Evolutionary conservation across 345 rosid genomes (phyloP), one percentile per base, ranked within the genome.

Genomic region (Odontarrhena argentea): DNA sequence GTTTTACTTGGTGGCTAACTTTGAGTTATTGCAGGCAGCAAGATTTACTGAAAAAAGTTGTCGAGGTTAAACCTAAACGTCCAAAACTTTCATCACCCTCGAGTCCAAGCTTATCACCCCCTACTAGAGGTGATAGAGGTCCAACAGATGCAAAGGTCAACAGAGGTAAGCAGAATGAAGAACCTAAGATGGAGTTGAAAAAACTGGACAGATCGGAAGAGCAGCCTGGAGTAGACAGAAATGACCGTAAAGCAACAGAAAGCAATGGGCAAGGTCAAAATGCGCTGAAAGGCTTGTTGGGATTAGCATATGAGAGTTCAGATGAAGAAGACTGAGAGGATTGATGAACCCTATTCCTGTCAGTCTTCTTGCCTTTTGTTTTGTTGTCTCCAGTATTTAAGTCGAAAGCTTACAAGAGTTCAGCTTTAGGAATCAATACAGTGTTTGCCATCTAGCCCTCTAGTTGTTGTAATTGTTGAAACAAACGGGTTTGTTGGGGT

Each of bases 261-360:
- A 53, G 37, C 71, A 58, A 60, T 58, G 67, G 38, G 5, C 63
- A 78, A 56, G 75, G 41, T 35, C 81, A 80, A 70, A 80, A 80
- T 40, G 69, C 85, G 49, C 78, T 77, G 15, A 83, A 80, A 80
- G 78, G 87, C 74, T 76, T 93, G 75, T 69, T 90, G 65, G 98
- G 97, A 35, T 75, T 92, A 77, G 82, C 90, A 5, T 93, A 93
- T 75, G 92, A 83, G 14, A 86, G 90, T 81, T 92, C 98, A 65
- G 98, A 92, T 73, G 96, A 89, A 42, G 86, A 85, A 45, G 83
- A 80, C 63, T 74, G 65, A 74, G 18, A 30, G 66, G 49, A 42
- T 47, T 25, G 41, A 46, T 70, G 41, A 26, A 15, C 43, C 35
- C 41, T 25, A 36, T 47, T 63, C 22, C 22, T 63, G 28, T 46